Evolutionary conservation across 2,329 filamentous ascomycete genomes (phyloP).

Genomic region (Hymenoscyphus fraxineus): DNA sequence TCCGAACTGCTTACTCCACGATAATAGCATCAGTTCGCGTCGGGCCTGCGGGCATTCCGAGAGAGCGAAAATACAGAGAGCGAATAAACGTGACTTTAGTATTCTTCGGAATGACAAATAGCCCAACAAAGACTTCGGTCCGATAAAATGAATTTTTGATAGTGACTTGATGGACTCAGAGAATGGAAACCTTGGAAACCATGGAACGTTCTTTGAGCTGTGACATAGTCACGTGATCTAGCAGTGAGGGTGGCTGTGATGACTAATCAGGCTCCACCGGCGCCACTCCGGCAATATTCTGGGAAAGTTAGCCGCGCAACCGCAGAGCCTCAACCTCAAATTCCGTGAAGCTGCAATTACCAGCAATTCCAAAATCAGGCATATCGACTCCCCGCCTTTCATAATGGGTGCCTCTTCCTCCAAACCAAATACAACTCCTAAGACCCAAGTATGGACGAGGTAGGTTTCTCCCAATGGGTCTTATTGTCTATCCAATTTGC

Average conservation of each 20-base stretch:
- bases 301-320: not conserved
- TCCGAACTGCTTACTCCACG: not conserved
- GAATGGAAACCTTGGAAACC: too few species aligned
- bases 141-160: too few species aligned
- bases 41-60: too few species aligned
- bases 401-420: conserved; percentile 34
- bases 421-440: conserved; percentile 28
- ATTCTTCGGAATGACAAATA: too few species aligned
- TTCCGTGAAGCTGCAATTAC: conserved; percentile 14
- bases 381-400: conserved; percentile 14
- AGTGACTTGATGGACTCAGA: too few species aligned
- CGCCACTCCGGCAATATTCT: not conserved
- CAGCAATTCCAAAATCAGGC: conserved; percentile 12
- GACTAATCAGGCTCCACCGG: not conserved
- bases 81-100: too few species aligned
- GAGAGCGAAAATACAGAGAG: too few species aligned
- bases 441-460: conserved; percentile 33
- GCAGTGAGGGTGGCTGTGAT: not conserved
- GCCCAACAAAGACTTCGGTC: too few species aligned
- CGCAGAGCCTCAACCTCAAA: conserved; percentile 18
- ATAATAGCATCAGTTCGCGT: not conserved
- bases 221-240: too few species aligned
- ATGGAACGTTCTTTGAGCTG: not conserved
- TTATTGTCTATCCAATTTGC: conserved; percentile 3
- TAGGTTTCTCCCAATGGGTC: conserved; percentile 10